Evolutionary conservation across 225 moss, liverwort and hornwort species (phyloP), one percentile per base, ranked within the genome.

Genomic region (Thuidium tamariscinum): DNA sequence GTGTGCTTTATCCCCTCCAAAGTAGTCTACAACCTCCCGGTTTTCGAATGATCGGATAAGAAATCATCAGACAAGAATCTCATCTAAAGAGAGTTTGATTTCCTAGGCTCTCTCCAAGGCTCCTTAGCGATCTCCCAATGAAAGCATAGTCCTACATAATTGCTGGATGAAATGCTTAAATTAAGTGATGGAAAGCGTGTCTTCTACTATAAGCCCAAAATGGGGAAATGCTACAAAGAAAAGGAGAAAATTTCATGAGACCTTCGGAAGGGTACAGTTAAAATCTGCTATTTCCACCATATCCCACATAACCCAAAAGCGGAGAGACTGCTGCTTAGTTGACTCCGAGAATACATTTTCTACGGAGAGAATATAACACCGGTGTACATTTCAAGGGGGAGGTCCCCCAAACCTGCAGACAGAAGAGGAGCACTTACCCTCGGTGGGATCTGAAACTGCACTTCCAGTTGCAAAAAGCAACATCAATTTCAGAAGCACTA

Each of bases 371-470:
- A 72, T 61, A 74, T 62, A 41, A 10, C 42, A 16, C 0, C 7
- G 41, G 22, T 41, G 23, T 32, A 36, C 46, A 61, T 73, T 26
- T 29, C 36, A 36, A 48, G 13, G n/a, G 39, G 13, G 8, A 39
- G 68, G 18, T 6, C 7, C 34, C 83, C 49, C 23, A 74, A 30
- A 42, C 22, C 65, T 83, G 83, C n/a, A 90, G 54, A 60, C 74
- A 77, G 55, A 87, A 83, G 67, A 41, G 65, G 15, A 70, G 59
- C 29, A 62, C 90, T 92, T 92, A 92, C 92, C 84, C 86, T 92
- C 92, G 9, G 26, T 68, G 32, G 84, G 90, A 87, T 92, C 88
- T 79, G 90, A 82, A 84, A 78, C 77, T 84, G 88, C 90, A 72
- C 37, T 82, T 32, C 62, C 86, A 12, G 82, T 90, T 67, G 88